Conservation (phyloP, 345 rosid species). For the Eucalyptus marginata region DNA sequence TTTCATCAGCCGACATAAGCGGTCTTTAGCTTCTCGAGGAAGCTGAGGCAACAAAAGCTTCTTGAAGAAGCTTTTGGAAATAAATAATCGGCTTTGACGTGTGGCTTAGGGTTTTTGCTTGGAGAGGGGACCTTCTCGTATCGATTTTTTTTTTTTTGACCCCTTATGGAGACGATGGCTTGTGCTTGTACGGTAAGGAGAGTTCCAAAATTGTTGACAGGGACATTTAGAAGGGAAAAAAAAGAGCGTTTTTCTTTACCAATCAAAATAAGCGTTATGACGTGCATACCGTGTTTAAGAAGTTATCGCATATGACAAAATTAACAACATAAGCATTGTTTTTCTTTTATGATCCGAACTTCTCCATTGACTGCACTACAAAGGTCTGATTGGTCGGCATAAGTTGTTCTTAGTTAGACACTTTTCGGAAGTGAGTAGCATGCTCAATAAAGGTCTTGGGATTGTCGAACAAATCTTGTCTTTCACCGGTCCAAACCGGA, state of each 20-base stretch:
- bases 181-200: background rate
- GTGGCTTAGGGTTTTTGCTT: background rate
- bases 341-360: too few relatives aligned
- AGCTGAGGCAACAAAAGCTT: background rate
- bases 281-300: background rate
- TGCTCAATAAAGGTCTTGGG: background rate
- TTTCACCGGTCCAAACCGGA: background rate
- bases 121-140: background rate
- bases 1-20: background rate
- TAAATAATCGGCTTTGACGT: background rate
- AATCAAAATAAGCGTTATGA: rapidly evolving
- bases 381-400: too few relatives aligned
- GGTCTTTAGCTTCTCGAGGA: background rate
- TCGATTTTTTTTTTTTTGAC: background rate
- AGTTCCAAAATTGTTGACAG: background rate
- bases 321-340: background rate
- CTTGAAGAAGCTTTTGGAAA: background rate
- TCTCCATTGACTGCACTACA: too few relatives aligned
- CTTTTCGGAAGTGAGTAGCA: background rate
- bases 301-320: rapidly evolving
- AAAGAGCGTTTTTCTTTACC: background rate
- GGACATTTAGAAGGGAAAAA: background rate
- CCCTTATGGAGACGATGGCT: background rate
- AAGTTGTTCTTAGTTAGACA: background rate
- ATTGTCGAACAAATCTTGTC: background rate